Base-by-base conservation (phyloP, 2,329 filamentous ascomycete species). In the Fusarium nurragi region DNA sequence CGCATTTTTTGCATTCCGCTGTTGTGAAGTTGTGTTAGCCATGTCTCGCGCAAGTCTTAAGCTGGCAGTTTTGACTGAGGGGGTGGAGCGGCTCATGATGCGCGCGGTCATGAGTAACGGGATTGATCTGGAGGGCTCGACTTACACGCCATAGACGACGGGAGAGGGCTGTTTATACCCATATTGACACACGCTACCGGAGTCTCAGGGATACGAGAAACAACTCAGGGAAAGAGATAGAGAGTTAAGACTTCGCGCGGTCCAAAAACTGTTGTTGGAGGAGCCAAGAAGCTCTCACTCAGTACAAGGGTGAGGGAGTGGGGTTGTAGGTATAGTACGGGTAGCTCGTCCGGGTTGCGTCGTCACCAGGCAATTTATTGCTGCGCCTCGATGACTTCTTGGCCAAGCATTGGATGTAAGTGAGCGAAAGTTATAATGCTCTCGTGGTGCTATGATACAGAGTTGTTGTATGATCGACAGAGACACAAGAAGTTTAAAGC, bases 1-100 rank as follows among this genome's bases (percentile, higher is more conserved):
- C 91, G 76, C 93, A 95, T 81, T 99, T 99, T 79, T 91, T 95
- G 82, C 95, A 98, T 82, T 99, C 95, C 82, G 93, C 94, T 97
- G 78, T 70, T 30, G 36, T 12, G 36, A 21, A 32, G 40, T 41
- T 45, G 45, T 50, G 48, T 61, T 41, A 69, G 64, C 46, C 57
- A 54, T 57, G 51, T 52, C 48, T 51, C 39, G 34, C 40, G 40
- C n/a, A 51, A 39, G n/a, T 25, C 19, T 45, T 36, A 23, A 44
- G 26, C 12, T 60, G 34, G 30, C 47, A 52, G 64, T 23, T 23
- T 53, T 60, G 30, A 54, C 18, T 52, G 52, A 45, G 36, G 54
- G 65, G 70, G 32, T 58, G 65, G 32, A 55, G 45, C 44, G 62
- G 55, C 52, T 48, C 63, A 63, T 62, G 55, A 62, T 65, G 54